Base-by-base conservation (phyloP, 352 stramenopile species). In the Detonula confervacea region DNA sequence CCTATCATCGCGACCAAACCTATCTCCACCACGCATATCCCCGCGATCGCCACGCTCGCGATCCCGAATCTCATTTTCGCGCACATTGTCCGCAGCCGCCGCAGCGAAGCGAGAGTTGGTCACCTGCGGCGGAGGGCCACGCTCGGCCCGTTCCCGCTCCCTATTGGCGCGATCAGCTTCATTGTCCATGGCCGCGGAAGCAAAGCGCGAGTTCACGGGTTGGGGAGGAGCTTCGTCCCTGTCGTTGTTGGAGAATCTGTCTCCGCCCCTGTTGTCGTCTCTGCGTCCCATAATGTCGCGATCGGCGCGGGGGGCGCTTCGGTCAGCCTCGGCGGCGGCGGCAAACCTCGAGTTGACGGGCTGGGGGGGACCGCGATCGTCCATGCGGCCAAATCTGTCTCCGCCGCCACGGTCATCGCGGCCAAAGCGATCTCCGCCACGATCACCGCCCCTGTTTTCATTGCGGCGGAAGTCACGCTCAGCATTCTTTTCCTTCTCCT, bases 81-180 rank as follows among this genome's bases (percentile, higher is more conserved):
- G 51, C 4, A 68, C 73, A 61, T 59, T 59, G 54, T 77, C 65
- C n/a, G 59, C 80, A 16, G 81, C 81, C n/a, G 73, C 80, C 16
- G 78, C 67, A 20, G 81, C 81, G 82, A 92, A 90, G 25, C 87
- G 51, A n/a, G 83, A 88, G 46, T 88, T 92, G 0, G 65, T 22
- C 51, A 71, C 47, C 9, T 63, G 69, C 11, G 83, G 78, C 42
- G 57, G 66, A 44, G 70, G 73, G 51, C 79, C 76, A 39, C 73
- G 68, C 46, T 79, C 70, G 16, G 33, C 33, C 33, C 11, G 5
- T 42, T 42, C 8, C 18, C 75, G 62, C 3, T 80, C 72, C 16
- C 57, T 37, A 7, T 82, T 44, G 3, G 39, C 30, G 20, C 60
- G n/a, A 18, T 77, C 73, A 29, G n/a, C n/a, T n/a, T n/a, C n/a